A percentile compares a stretch with the other conserved stretches of the same genome.
Evolutionary conservation across 2,329 filamentous ascomycete species (phyloP).

Genomic region (Paraphaeosphaeria sporulosa): DNA sequence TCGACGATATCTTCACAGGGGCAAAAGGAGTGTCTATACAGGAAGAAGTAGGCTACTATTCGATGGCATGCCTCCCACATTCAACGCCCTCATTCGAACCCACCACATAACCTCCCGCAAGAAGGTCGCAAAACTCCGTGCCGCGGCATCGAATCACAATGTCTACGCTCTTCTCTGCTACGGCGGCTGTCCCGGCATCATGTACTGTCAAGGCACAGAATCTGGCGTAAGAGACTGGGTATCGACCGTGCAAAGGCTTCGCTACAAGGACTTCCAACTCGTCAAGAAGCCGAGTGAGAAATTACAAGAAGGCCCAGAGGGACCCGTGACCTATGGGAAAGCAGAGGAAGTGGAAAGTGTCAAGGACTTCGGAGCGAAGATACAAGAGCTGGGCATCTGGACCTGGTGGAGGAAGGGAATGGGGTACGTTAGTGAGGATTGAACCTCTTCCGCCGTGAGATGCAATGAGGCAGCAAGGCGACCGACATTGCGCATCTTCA

Average conservation of each 20-base stretch:
- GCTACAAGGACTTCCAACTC: conserved; percentile 78
- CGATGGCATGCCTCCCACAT: conserved; percentile 40
- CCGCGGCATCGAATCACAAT: conserved; percentile 67
- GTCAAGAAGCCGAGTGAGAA: conserved; percentile 60
- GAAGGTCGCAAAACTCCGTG: conserved; percentile 70
- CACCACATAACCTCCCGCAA: conserved; percentile 85
- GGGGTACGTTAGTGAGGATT: conserved; percentile 57
- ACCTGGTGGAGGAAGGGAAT: conserved; percentile 74
- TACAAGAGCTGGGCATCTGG: conserved; percentile 67
- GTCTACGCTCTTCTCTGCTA: conserved; percentile 72
- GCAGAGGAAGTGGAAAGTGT: conserved; percentile 68
- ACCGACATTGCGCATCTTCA: not conserved
- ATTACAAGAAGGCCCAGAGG: conserved; percentile 14
- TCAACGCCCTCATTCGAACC: conserved; percentile 74
- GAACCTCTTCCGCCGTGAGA: not conserved
- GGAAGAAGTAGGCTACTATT: not conserved
- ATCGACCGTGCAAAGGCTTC: conserved; percentile 65
- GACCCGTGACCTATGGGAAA: conserved; percentile 37
- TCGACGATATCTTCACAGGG: not conserved
- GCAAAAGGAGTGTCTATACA: not conserved
- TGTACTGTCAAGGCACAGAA: conserved; percentile 76
- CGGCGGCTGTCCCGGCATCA: conserved; percentile 75
- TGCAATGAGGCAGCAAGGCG: not conserved
- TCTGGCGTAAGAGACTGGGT: conserved; percentile 69
- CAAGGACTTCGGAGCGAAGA: conserved; percentile 68